Percentiles rank a stretch among this genome's conserved stretches.
Conservation (phyloP, 352 stramenopile species). For the Pythium insidiosum region DNA sequence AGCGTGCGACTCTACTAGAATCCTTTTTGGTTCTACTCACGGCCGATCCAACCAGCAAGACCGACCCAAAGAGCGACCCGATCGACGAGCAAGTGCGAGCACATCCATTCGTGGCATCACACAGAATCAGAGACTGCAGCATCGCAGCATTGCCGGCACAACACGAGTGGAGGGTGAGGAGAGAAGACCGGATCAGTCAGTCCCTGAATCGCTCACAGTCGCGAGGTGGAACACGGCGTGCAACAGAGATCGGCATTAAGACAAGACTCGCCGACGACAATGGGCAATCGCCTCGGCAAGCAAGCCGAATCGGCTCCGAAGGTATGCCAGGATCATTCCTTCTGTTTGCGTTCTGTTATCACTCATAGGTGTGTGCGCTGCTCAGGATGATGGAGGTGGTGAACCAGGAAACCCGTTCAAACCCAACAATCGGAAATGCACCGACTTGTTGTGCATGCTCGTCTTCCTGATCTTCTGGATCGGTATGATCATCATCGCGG, state of each 20-base stretch:
- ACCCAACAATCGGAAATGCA: slow-evolving; percentile 65
- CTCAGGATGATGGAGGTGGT: slow-evolving; percentile 9
- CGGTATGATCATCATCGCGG: slow-evolving; percentile 62
- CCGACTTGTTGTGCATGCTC: slow-evolving; percentile 42
- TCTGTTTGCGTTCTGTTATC: no score
- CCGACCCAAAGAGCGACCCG: no score
- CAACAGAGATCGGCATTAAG: not conserved
- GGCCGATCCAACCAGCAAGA: no score
- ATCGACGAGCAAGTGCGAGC: not conserved
- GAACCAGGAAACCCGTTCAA: slow-evolving; percentile 60
- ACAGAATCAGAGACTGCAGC: no score
- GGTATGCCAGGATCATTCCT: not conserved
- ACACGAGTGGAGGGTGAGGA: no score
- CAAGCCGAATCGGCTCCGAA: not conserved
- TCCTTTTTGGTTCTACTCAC: not conserved
- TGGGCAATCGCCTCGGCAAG: not conserved
- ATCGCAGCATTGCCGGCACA: not conserved
- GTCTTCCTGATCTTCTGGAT: slow-evolving; percentile 33
- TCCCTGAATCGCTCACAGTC: no score
- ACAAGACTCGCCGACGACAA: no score
- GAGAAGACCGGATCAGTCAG: not conserved
- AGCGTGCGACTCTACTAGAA: not conserved
- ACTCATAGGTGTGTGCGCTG: not conserved
- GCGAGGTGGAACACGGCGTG: no score
- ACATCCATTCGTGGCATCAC: no score